phyloP scores from a whole-genome alignment of 2,329 filamentous ascomycete genomes.

The Dothistroma septosporum region DNA sequence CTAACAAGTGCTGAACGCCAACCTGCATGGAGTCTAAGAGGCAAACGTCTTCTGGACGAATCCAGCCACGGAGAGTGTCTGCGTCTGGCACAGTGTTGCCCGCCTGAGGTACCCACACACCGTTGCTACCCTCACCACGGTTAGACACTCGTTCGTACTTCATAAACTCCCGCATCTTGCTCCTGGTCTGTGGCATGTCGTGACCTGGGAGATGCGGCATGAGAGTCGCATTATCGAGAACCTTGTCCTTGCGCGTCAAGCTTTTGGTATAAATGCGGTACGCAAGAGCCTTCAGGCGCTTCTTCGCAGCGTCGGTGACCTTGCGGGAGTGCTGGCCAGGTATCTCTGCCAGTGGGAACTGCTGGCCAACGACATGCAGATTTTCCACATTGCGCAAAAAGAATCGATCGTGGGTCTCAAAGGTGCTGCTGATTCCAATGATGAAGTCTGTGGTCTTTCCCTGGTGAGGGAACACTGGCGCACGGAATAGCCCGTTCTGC shows the following conservation, averaged over 20 bases:
- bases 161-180: conserved; percentile 96
- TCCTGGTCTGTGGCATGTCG: conserved; percentile 89
- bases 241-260: conserved; percentile 67
- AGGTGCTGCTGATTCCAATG: conserved; percentile 75
- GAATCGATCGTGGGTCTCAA: conserved; percentile 71
- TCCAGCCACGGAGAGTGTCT: conserved; percentile 74
- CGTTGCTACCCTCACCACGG: conserved; percentile 50
- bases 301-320: conserved; percentile 95
- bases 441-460: conserved; percentile 79
- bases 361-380: conserved; percentile 84
- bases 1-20: conserved; percentile 81
- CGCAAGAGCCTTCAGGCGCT: conserved; percentile 91
- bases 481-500: conserved; percentile 92
- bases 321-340: conserved; percentile 90
- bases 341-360: conserved; percentile 86
- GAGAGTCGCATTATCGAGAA: conserved; percentile 63
- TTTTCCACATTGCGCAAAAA: conserved; percentile 87
- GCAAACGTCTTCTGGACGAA: conserved; percentile 93
- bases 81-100: conserved; percentile 76
- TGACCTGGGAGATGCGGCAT: conserved; percentile 79
- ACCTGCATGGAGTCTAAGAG: conserved; percentile 95
- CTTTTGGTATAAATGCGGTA: conserved; percentile 83
- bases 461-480: conserved; percentile 85
- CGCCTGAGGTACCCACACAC: conserved; percentile 76
- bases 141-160: conserved; percentile 84